phyloP scores from a whole-genome alignment of 2,329 filamentous ascomycete species.

The Juglanconis juglandina region DNA sequence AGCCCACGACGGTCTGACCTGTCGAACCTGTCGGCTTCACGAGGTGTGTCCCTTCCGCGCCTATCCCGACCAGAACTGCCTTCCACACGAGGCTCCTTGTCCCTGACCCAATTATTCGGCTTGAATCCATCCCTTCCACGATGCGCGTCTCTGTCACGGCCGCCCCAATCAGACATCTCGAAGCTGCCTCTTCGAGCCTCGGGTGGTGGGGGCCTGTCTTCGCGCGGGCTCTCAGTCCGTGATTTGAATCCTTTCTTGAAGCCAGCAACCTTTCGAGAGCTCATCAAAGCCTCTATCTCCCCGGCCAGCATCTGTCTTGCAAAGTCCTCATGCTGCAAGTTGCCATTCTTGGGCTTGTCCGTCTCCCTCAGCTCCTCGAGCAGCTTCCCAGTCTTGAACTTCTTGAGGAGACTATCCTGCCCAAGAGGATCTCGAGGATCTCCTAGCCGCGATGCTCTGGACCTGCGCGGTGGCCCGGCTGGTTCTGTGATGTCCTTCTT shows the following conservation, averaged over 20 bases:
- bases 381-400: constrained; percentile 45
- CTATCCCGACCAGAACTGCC: background rate
- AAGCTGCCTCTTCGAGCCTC: background rate
- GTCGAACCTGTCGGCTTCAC: background rate
- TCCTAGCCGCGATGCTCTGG: constrained; percentile 38
- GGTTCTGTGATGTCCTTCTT: constrained; percentile 51
- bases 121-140: background rate
- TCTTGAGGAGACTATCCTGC: constrained; percentile 54
- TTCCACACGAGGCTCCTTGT: background rate
- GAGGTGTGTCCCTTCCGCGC: background rate
- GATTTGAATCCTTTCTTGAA: background rate
- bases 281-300: background rate
- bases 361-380: constrained; percentile 29
- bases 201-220: background rate
- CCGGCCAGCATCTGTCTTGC: constrained; percentile 10
- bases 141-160: background rate
- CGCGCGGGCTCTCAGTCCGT: background rate
- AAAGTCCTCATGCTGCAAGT: constrained; percentile 16
- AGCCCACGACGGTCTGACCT: background rate
- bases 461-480: constrained; percentile 22
- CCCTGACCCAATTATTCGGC: background rate
- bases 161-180: background rate
- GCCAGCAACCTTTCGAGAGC: background rate
- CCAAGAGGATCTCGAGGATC: constrained; percentile 49
- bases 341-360: constrained; percentile 9